A percentile compares a stretch with the other conserved stretches of the same genome.
phyloP scores from a whole-genome alignment of 345 rosid genomes.

The Camelina sativa region DNA sequence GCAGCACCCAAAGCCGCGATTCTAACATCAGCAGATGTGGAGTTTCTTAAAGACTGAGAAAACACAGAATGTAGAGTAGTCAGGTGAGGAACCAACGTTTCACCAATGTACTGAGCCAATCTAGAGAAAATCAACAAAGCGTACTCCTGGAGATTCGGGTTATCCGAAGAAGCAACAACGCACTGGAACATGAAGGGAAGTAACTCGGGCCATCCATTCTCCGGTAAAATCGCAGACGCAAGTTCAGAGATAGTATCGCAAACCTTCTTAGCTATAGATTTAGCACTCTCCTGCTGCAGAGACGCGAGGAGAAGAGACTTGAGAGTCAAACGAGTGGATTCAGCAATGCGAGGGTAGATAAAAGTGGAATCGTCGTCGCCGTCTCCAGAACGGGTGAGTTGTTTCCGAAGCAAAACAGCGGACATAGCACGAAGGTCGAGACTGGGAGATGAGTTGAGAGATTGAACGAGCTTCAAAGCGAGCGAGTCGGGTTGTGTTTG shows the following conservation, averaged over 20 bases:
- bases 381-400: slow-evolving; percentile 49
- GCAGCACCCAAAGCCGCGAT: slow-evolving; percentile 63
- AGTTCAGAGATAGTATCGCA: slow-evolving; percentile 73
- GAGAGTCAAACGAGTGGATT: slow-evolving; percentile 51
- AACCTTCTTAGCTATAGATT: slow-evolving; percentile 55
- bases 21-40: slow-evolving; percentile 51
- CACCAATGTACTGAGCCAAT: slow-evolving; percentile 66
- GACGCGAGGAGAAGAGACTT: slow-evolving; percentile 55
- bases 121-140: slow-evolving; percentile 65
- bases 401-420: slow-evolving; percentile 71
- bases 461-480: slow-evolving; percentile 55
- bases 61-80: slow-evolving; percentile 59
- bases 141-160: slow-evolving; percentile 56
- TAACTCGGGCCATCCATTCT: slow-evolving; percentile 66
- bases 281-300: slow-evolving; percentile 54
- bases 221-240: slow-evolving; percentile 55
- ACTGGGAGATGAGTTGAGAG: slow-evolving; percentile 50
- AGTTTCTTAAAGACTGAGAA: slow-evolving; percentile 49
- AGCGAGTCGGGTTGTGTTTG: slow-evolving; percentile 64
- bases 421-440: slow-evolving; percentile 64
- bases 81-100: slow-evolving; percentile 50
- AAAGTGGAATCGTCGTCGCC: slow-evolving; percentile 53
- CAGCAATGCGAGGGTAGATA: slow-evolving; percentile 49
- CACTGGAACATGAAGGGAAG: slow-evolving; percentile 68
- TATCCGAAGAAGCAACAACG: slow-evolving; percentile 51